Evolutionary conservation across 768 basidiomycete genomes (phyloP).

Genomic region (Kwoniella sp.): DNA sequence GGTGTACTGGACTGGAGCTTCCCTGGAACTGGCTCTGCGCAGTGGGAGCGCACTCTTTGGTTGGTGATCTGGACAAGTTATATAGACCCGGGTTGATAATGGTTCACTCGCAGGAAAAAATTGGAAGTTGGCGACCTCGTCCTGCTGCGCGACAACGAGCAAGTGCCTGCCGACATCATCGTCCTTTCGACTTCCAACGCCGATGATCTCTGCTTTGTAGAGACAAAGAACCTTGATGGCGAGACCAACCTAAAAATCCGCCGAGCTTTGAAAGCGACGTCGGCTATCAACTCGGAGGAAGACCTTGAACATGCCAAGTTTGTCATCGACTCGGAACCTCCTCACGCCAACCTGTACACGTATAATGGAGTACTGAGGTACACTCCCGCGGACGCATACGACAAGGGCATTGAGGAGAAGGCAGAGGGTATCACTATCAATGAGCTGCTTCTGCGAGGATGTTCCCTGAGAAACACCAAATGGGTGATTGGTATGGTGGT

Average conservation of each 20-base stretch:
- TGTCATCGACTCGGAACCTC: constrained; percentile 84
- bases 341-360: constrained; percentile 85
- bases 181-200: constrained; percentile 87
- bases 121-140: constrained; percentile 96
- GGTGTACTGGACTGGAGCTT: constrained; percentile 81
- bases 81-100: neutral
- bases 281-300: constrained; percentile 73
- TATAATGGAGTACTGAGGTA: constrained; percentile 84
- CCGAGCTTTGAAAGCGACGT: constrained; percentile 68
- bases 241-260: constrained; percentile 95
- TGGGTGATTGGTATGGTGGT: constrained; percentile 94
- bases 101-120: constrained; percentile 63
- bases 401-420: constrained; percentile 53
- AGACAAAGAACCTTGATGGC: constrained; percentile 97
- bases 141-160: constrained; percentile 84
- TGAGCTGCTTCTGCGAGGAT: constrained; percentile 86
- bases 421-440: constrained; percentile 68
- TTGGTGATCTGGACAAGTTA: constrained; percentile 1
- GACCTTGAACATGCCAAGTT: constrained; percentile 84
- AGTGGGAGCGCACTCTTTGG: constrained; percentile 92
- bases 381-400: constrained; percentile 49
- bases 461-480: constrained; percentile 77
- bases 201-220: constrained; percentile 87
- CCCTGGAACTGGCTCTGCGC: constrained; percentile 64
- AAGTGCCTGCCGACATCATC: constrained; percentile 91